Base-by-base conservation (phyloP, 192 early-diverging fungal species). In the Linderina pennispora region DNA sequence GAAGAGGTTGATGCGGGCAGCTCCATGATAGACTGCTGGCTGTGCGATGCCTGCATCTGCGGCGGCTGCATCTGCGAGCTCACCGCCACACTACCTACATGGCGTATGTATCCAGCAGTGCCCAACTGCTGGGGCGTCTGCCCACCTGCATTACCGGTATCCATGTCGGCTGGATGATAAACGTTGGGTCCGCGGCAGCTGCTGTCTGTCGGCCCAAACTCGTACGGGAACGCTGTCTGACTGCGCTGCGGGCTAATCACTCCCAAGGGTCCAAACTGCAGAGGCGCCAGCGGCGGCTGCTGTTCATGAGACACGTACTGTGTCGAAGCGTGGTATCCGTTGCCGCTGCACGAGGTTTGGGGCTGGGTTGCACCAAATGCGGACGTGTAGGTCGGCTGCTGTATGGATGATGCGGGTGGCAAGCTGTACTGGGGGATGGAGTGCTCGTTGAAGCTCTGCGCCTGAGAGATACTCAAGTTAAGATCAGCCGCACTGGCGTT, bases 281-380 rank as follows among this genome's bases (percentile, higher is more conserved):
- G 51, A 4, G 68, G 68, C 16, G 68, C 68, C 13, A 71, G 53
- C 8, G 49, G 55, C 15, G 55, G 34, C 40, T 49, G 48, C 48
- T 59, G 61, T 34, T 72, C 68, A 41, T 72, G 68, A 50, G 61
- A 35, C 54, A 42, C 56, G 55, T 72, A 72, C 68, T 72, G 68
- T 20, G 68, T 48, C 33, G 68, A 44, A 4, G 62, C 25, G 28
- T 31, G 28, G 53, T 15, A 35, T 42, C 10, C 48, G 23, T 13
- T 49, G 53, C 46, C 52, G 50, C 13, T 52, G 50, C 40, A 43
- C 40, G 1, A 34, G 44, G 1, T 45, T 25, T 24, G 10, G 44
- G 4, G 47, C 45, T 33, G 51, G 14, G 66, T 36, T 0, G 54
- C 54, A 3, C 53, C 49, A 45, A 62, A 62, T 8, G 66, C 66